Base-by-base conservation (phyloP, 441 rosid species). In the Viola pubescens region DNA sequence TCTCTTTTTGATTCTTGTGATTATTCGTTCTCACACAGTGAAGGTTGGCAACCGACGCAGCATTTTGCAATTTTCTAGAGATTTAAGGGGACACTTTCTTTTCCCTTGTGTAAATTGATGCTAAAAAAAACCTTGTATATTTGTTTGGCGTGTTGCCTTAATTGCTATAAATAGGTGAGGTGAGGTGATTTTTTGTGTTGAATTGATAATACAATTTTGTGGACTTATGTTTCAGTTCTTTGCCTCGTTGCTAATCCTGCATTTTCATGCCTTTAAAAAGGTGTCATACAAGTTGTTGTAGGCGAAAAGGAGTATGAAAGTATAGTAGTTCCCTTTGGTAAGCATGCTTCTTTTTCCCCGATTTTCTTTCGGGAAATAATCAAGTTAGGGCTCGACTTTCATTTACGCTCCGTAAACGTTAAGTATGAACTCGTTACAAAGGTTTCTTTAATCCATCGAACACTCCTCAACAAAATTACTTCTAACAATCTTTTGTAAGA, bases 171-270 rank as follows among this genome's bases (percentile, higher is more conserved):
- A 44, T 48, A 9, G 48, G 9, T 38, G 52, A 59, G 70, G 49
- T 59, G 64, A 39, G 46, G 10, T 43, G 9, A 5, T 43, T 40
- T 66, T 53, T 66, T 54, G 63, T 54, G 64, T 26, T 65, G 62
- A 58, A 34, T 58, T 12, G 52, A n/a, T 37, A 2, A 7, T 40
- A 16, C 14, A 11, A 48, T 48, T 4, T 13, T 48, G 14, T 48
- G 7, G 54, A 50, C 0, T 19, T 42, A 42, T 42, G 45, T 42
- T 42, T 42, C 45, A 42, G 10, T 9, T 43, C 46, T 43, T 43
- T 43, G 10, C 7, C 46, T 43, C 10, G 1, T 43, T 43, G 10
- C 34, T 26, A 26, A 26, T 2, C 34, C 34, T 26, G 1, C 34
- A 26, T 26, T 26, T 26, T 26, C 34, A 26, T 26, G 34, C 34